Evolutionary conservation across 192 early-diverging fungal genomes (phyloP).

Genomic region (Coemansia aciculifera): DNA sequence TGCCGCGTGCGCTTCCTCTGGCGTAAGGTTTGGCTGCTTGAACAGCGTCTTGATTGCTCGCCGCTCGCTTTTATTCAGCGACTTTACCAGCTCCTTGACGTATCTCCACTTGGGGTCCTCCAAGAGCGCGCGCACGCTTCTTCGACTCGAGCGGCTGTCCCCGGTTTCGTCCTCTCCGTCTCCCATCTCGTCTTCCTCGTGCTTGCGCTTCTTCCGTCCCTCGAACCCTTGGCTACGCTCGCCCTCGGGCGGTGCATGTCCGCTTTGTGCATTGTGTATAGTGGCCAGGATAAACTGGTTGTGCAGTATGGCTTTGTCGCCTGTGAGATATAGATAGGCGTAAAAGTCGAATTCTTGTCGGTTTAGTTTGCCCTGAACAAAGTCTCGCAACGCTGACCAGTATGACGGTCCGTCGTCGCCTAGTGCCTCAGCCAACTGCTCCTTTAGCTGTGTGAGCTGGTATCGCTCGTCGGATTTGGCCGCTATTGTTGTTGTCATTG

Average conservation of each 20-base stretch:
- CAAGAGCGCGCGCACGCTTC: conserved; percentile 54
- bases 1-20: conserved; percentile 33
- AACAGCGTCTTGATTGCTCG: conserved; percentile 64
- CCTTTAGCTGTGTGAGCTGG: conserved; percentile 62
- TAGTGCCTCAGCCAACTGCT: conserved; percentile 70
- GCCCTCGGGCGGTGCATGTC: conserved; percentile 63
- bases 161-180: conserved; percentile 14
- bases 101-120: conserved; percentile 57
- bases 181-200: conserved; percentile 17
- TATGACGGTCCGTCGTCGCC: conserved; percentile 75
- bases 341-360: conserved; percentile 81
- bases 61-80: conserved; percentile 66
- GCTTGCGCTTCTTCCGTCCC: conserved; percentile 38
- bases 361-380: conserved; percentile 73
- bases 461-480: conserved; percentile 46
- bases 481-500: conserved; percentile 5
- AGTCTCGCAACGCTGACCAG: conserved; percentile 72
- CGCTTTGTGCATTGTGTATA: conserved; percentile 74
- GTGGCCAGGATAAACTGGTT: conserved; percentile 77
- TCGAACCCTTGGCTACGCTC: conserved; percentile 61
- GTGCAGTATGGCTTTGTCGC: conserved; percentile 60
- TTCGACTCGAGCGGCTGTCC: conserved; percentile 49
- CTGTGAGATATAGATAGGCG: conserved; percentile 64
- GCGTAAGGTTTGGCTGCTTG: conserved; percentile 54
- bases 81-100: conserved; percentile 71